A percentile compares a stretch with the other conserved stretches of the same genome.
phyloP scores from a whole-genome alignment of 257 asterid genomes.

The Anisodus acutangulus region DNA sequence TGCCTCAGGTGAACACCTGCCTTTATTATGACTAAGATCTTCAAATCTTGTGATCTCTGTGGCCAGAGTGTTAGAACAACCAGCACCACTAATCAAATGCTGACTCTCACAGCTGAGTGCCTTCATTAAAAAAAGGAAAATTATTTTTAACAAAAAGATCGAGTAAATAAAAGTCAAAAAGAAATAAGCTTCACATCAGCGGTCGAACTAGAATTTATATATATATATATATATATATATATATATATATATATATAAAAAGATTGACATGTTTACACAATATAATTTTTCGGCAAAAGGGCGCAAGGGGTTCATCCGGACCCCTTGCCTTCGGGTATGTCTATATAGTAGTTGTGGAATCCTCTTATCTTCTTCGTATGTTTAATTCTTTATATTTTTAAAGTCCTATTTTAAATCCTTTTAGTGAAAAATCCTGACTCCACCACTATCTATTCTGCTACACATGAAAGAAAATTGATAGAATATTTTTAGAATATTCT shows the following conservation, averaged over 20 bases:
- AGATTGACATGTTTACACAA: not conserved
- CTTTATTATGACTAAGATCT: conserved; percentile 64
- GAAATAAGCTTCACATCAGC: not conserved
- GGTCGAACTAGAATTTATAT: not conserved
- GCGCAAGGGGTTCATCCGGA: not conserved
- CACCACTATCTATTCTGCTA: too few species aligned
- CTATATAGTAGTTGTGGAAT: not conserved
- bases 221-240: not conserved
- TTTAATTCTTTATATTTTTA: not conserved
- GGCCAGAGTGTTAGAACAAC: conserved; percentile 56
- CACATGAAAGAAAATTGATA: not conserved
- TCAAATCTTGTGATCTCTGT: conserved; percentile 80
- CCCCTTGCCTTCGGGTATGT: not conserved
- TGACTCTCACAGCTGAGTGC: conserved; percentile 68
- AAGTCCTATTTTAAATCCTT: too few species aligned
- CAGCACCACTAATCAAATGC: conserved; percentile 61
- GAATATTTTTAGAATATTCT: too few species aligned
- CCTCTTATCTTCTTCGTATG: too few species aligned
- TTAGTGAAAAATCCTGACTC: too few species aligned
- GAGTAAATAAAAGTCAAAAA: not conserved
- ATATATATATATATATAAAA: too few species aligned
- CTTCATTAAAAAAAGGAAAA: conserved; percentile 31
- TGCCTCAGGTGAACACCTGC: conserved; percentile 82
- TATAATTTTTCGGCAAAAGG: not conserved
- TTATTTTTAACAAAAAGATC: not conserved